A percentile compares a stretch with the other conserved stretches of the same genome.
These are phyloP conservation scores for Lindgomyces ingoldianus DNA, from an alignment of 495 filamentous ascomycete species.

Conservation along the genomic window DNA sequence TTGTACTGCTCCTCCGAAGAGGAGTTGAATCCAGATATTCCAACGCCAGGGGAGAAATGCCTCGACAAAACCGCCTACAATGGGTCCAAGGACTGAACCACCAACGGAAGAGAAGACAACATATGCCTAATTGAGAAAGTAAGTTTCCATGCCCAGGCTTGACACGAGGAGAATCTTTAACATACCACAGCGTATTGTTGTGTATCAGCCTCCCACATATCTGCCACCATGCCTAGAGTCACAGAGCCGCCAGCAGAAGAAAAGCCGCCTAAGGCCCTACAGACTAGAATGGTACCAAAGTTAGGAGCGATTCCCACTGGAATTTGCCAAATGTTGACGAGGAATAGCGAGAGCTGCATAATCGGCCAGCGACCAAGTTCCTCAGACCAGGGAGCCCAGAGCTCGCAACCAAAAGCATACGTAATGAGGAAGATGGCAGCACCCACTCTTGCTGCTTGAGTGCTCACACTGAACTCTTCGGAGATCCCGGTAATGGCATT, in stretches of 20 bases:
- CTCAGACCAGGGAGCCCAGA: slow-evolving; percentile 82
- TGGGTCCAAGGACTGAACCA: slow-evolving; percentile 73
- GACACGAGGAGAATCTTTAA: background rate
- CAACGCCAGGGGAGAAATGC: slow-evolving; percentile 68
- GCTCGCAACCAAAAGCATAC: slow-evolving; percentile 78
- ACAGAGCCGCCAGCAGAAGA: slow-evolving; percentile 77
- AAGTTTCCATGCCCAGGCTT: background rate
- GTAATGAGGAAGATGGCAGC: slow-evolving; percentile 70
- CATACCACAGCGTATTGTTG: slow-evolving; percentile 61
- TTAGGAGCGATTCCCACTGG: slow-evolving; percentile 72
- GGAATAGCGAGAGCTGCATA: slow-evolving; percentile 65
- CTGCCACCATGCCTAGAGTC: slow-evolving; percentile 79
- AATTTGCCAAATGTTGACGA: slow-evolving; percentile 76
- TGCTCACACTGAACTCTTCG: slow-evolving; percentile 62
- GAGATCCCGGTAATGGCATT: slow-evolving; percentile 64
- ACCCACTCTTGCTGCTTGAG: slow-evolving; percentile 64
- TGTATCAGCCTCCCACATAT: slow-evolving; percentile 72
- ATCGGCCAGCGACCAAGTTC: slow-evolving; percentile 75
- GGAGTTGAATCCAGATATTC: slow-evolving; percentile 54
- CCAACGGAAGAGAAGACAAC: slow-evolving; percentile 76
- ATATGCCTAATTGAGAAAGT: slow-evolving; percentile 53
- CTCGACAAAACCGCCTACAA: slow-evolving; percentile 77
- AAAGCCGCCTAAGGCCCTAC: slow-evolving; percentile 67
- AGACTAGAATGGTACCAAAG: slow-evolving; percentile 65
- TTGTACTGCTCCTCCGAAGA: slow-evolving; percentile 60